These are phyloP conservation scores for Nemania sp. DNA, from an alignment of 2,329 filamentous ascomycete genomes.

Conservation along the genomic window DNA sequence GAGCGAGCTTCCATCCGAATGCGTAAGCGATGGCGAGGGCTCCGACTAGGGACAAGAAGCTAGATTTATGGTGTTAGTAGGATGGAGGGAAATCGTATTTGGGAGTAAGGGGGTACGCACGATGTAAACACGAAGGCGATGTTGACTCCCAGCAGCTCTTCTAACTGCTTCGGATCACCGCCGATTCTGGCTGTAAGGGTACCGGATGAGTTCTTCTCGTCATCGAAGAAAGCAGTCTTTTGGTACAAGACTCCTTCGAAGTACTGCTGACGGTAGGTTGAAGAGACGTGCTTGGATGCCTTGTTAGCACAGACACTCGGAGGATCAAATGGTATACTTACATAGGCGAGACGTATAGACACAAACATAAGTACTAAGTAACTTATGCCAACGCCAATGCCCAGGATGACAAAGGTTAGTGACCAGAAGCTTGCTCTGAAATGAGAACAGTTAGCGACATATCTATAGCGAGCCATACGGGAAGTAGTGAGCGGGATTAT, in stretches of 20 bases:
- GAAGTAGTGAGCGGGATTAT: background rate
- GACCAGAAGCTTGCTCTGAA: constrained; percentile 60
- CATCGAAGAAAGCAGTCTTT: constrained; percentile 63
- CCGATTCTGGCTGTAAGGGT: constrained; percentile 61
- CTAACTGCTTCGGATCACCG: constrained; percentile 61
- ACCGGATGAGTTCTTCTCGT: constrained; percentile 61
- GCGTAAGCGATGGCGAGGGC: constrained; percentile 68
- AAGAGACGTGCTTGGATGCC: constrained; percentile 47
- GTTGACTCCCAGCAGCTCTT: constrained; percentile 65
- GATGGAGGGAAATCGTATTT: background rate
- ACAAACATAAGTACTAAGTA: constrained; percentile 55
- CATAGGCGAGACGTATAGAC: constrained; percentile 51
- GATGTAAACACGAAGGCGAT: constrained; percentile 66
- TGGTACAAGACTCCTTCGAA: constrained; percentile 63
- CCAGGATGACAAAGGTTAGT: constrained; percentile 66
- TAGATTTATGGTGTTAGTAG: constrained; percentile 16
- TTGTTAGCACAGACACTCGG: constrained; percentile 12
- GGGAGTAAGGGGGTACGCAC: constrained; percentile 15
- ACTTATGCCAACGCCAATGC: constrained; percentile 53
- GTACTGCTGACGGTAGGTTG: constrained; percentile 62
- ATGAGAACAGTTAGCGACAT: constrained; percentile 2
- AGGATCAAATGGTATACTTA: constrained; percentile 22
- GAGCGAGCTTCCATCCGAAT: constrained; percentile 76
- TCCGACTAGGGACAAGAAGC: constrained; percentile 65
- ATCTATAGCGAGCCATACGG: background rate